Evolutionary conservation across 2,329 filamentous ascomycete genomes (phyloP).

Genomic region (Fusarium anthophilum): DNA sequence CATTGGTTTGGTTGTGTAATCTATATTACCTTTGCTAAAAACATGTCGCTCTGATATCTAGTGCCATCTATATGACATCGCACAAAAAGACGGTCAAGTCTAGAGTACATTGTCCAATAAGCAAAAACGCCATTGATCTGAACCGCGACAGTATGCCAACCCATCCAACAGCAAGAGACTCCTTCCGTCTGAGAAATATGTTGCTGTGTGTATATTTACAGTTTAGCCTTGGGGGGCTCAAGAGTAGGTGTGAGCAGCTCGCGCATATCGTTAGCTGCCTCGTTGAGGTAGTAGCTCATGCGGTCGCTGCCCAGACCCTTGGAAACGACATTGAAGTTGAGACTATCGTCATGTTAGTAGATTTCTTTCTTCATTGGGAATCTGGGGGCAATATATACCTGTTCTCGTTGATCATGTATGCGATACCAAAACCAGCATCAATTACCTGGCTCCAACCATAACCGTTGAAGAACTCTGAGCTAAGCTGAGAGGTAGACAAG

Average conservation of each 20-base stretch:
- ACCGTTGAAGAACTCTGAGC: constrained; percentile 97
- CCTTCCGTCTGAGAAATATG: constrained; percentile 1
- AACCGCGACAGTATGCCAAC: not conserved
- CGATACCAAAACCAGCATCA: constrained; percentile 94
- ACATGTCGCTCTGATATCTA: constrained; percentile 4
- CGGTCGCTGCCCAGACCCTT: constrained; percentile 90
- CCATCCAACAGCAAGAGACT: not conserved
- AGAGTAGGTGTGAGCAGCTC: constrained; percentile 85
- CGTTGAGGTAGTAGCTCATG: constrained; percentile 96
- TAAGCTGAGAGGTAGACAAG: constrained; percentile 87
- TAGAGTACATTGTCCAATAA: constrained; percentile 16
- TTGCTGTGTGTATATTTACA: constrained; percentile 62
- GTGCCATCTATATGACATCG: not conserved
- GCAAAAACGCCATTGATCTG: not conserved
- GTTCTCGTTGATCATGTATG: constrained; percentile 99
- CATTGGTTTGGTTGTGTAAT: not conserved
- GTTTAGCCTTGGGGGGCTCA: constrained; percentile 84
- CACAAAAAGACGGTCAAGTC: constrained; percentile 11
- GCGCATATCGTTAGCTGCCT: constrained; percentile 89
- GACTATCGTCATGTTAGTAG: constrained; percentile 59
- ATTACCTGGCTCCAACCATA: constrained; percentile 99
- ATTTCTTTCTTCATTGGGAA: not conserved
- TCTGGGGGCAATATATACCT: constrained; percentile 62
- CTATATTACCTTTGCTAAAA: not conserved
- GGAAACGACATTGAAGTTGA: constrained; percentile 98